Percentiles rank a stretch among this genome's conserved stretches.
Evolutionary conservation across 352 stramenopile genomes (phyloP).

Genomic region (Blastocystis sp.): DNA sequence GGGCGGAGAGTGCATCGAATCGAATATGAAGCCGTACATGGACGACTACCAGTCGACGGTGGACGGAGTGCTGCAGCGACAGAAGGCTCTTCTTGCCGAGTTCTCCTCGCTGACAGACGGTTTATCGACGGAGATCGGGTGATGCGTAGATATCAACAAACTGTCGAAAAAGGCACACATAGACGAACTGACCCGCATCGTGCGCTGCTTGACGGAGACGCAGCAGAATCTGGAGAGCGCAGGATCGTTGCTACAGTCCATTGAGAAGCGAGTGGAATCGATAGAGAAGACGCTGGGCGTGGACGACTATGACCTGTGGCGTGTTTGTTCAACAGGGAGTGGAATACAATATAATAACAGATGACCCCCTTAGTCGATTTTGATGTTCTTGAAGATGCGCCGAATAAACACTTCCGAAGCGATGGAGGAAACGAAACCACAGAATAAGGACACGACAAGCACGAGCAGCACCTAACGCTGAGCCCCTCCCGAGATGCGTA

Average conservation of each 20-base stretch:
- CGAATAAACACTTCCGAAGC: conserved; percentile 87
- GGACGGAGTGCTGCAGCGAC: conserved; percentile 1
- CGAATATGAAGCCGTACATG: conserved; percentile 58
- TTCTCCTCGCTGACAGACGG: conserved; percentile 44
- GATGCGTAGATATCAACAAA: conserved; percentile 59
- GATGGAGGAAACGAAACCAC: conserved; percentile 85
- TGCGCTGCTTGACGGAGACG: not conserved
- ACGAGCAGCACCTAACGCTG: conserved; percentile 58
- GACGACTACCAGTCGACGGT: conserved; percentile 41
- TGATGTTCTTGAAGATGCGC: conserved; percentile 89
- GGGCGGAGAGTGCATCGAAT: conserved; percentile 1
- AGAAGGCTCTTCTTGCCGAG: conserved; percentile 32
- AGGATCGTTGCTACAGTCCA: conserved; percentile 1
- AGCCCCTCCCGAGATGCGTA: not conserved
- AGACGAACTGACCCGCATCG: conserved; percentile 28
- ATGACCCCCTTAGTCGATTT: conserved; percentile 79
- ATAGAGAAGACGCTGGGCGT: conserved; percentile 55
- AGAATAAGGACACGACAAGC: conserved; percentile 87
- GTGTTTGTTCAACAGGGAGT: conserved; percentile 20
- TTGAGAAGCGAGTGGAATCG: conserved; percentile 37
- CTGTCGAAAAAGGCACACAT: conserved; percentile 43
- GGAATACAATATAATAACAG: not conserved
- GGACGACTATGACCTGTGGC: conserved; percentile 57
- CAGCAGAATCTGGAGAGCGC: conserved; percentile 19
- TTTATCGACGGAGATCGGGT: not conserved